phyloP scores from a whole-genome alignment of 768 basidiomycete species.

The Collybia mongolica region DNA sequence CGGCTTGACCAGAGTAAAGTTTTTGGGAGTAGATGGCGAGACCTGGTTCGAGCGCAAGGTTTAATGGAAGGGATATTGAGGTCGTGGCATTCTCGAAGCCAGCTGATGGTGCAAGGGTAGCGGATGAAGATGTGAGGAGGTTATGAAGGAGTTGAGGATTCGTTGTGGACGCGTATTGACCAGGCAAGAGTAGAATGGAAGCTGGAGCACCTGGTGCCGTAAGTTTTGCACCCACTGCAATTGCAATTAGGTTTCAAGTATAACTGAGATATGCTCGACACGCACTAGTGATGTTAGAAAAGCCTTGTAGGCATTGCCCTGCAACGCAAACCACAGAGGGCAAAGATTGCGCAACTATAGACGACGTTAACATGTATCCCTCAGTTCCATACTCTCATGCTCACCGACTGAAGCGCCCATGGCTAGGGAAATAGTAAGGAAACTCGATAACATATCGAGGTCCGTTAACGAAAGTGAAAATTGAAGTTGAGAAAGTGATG shows the following conservation, averaged over 20 bases:
- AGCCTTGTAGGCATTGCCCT: slow-evolving; percentile 84
- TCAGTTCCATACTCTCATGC: slow-evolving; percentile 10
- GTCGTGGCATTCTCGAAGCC: slow-evolving; percentile 65
- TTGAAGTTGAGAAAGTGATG: slow-evolving; percentile 7
- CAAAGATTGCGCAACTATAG: slow-evolving; percentile 54
- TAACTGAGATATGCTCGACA: slow-evolving; percentile 5
- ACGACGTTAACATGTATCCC: not conserved
- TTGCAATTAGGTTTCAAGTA: slow-evolving; percentile 9
- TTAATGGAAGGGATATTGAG: slow-evolving; percentile 60
- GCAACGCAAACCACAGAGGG: slow-evolving; percentile 77
- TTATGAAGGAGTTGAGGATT: slow-evolving; percentile 72
- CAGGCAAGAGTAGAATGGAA: slow-evolving; percentile 67
- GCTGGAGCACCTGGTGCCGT: slow-evolving; percentile 53
- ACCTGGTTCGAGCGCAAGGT: slow-evolving; percentile 65
- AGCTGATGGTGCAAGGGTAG: slow-evolving; percentile 52
- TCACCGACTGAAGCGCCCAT: slow-evolving; percentile 35
- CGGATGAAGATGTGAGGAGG: slow-evolving; percentile 62
- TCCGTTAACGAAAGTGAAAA: slow-evolving; percentile 21
- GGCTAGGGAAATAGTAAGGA: slow-evolving; percentile 29
- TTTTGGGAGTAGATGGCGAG: slow-evolving; percentile 61
- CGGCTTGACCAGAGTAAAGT: slow-evolving; percentile 64
- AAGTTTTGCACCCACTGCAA: slow-evolving; percentile 67
- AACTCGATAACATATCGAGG: slow-evolving; percentile 32
- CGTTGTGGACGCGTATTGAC: slow-evolving; percentile 70
- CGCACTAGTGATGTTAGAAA: slow-evolving; percentile 68